Percentiles rank a stretch among this genome's conserved stretches.
phyloP scores from a whole-genome alignment of 2,329 filamentous ascomycete genomes.

The Podosphaera fusca region DNA sequence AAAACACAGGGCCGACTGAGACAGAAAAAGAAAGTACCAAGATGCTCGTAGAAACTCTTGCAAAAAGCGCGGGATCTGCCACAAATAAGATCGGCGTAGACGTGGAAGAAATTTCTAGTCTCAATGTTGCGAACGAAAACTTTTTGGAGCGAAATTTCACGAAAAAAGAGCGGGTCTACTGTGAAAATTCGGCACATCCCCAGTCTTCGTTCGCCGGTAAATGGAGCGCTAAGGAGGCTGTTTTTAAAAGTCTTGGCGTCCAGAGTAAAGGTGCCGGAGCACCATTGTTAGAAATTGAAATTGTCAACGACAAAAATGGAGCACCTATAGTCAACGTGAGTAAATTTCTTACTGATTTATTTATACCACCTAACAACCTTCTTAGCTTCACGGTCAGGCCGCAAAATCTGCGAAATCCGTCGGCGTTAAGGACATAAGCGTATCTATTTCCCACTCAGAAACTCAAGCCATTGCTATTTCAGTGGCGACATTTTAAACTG shows the following conservation, averaged over 20 bases:
- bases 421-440: conserved; percentile 67
- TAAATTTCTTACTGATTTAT: conserved; percentile 6
- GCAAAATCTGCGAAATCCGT: conserved; percentile 63
- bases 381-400: conserved; percentile 66
- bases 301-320: conserved; percentile 56
- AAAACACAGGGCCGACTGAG: conserved; percentile 23
- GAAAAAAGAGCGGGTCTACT: conserved; percentile 61
- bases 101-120: conserved; percentile 64
- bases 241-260: conserved; percentile 92
- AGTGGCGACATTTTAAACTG: conserved; percentile 49
- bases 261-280: conserved; percentile 71
- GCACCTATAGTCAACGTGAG: conserved; percentile 70
- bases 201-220: conserved; percentile 83
- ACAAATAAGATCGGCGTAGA: conserved; percentile 80
- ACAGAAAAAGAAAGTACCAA: conserved; percentile 31
- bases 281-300: conserved; percentile 84
- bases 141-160: conserved; percentile 95
- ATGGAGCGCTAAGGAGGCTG: conserved; percentile 95
- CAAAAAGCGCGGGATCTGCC: conserved; percentile 33
- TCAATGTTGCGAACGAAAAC: conserved; percentile 85
- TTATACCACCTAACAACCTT: background rate
- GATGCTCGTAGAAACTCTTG: conserved; percentile 55
- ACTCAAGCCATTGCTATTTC: conserved; percentile 87
- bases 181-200: conserved; percentile 52
- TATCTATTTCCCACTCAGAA: conserved; percentile 93